A percentile compares a stretch with the other conserved stretches of the same genome.
Conservation (phyloP, 192 early-diverging fungal species). For the Physocladia obscura region DNA sequence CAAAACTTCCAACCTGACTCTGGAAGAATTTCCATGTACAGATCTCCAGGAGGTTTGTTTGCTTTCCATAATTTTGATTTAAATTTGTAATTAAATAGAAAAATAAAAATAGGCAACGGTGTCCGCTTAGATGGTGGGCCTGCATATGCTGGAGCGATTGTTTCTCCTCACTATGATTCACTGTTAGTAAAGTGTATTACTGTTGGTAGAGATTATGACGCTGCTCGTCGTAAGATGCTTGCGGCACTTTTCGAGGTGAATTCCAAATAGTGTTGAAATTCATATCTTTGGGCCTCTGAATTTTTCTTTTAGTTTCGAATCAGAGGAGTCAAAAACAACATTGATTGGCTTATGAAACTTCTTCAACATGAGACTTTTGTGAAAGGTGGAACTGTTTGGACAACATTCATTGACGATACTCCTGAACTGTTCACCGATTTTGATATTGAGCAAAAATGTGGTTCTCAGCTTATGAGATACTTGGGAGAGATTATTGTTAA, state of each 20-base stretch:
- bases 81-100: neutral
- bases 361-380: slow-evolving; percentile 81
- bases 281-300: too few relatives aligned
- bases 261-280: too few relatives aligned
- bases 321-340: slow-evolving; percentile 95
- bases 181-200: slow-evolving; percentile 82
- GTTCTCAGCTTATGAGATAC: slow-evolving; percentile 83
- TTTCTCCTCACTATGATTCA: slow-evolving; percentile 95
- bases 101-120: slow-evolving; percentile 21
- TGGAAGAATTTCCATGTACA: slow-evolving; percentile 92
- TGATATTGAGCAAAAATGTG: slow-evolving; percentile 48
- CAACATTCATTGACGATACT: slow-evolving; percentile 97
- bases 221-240: slow-evolving; percentile 85
- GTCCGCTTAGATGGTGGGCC: slow-evolving; percentile 63
- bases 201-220: slow-evolving; percentile 79
- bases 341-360: slow-evolving; percentile 87
- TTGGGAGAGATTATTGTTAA: slow-evolving; percentile 91
- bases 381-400: slow-evolving; percentile 77
- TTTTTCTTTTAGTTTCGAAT: slow-evolving; percentile 70
- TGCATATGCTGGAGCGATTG: slow-evolving; percentile 85
- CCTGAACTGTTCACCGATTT: slow-evolving; percentile 85
- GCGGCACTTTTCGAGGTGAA: slow-evolving; percentile 72
- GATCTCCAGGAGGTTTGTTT: slow-evolving; percentile 76
- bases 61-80: neutral
- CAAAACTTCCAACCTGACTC: slow-evolving; percentile 94